Percentiles rank a stretch among this genome's conserved stretches.
Evolutionary conservation across 2,329 filamentous ascomycete species (phyloP).

Genomic region (Colletotrichum filicis): DNA sequence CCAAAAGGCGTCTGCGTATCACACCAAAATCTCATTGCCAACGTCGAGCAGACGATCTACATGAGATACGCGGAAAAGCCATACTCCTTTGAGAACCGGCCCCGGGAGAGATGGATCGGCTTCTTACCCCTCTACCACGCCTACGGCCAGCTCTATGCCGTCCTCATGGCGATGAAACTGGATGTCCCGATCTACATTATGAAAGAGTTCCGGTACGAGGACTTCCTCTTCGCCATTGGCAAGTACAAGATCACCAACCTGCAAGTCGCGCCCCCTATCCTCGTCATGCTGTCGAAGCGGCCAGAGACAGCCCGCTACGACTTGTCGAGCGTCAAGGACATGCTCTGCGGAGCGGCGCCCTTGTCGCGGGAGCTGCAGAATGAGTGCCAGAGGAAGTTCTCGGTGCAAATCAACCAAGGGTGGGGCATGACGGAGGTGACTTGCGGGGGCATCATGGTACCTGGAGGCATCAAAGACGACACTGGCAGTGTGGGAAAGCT

Average conservation of each 20-base stretch:
- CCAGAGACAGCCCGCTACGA: slow-evolving; percentile 62
- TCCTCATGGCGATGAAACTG: slow-evolving; percentile 56
- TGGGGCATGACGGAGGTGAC: slow-evolving; percentile 72
- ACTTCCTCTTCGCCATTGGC: slow-evolving; percentile 62
- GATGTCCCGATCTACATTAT: slow-evolving; percentile 65
- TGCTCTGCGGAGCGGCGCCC: slow-evolving; percentile 66
- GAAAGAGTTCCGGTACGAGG: slow-evolving; percentile 64
- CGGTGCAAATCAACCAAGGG: slow-evolving; percentile 58
- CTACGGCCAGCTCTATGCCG: slow-evolving; percentile 65
- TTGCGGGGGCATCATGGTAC: slow-evolving; percentile 54
- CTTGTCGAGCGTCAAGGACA: slow-evolving; percentile 58
- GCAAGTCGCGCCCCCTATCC: slow-evolving; percentile 66
- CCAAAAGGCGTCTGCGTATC: slow-evolving; percentile 63
- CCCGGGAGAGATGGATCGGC: slow-evolving; percentile 61
- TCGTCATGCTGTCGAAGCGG: slow-evolving; percentile 70
- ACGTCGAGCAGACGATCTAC: slow-evolving; percentile 60
- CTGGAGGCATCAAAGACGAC: slow-evolving; percentile 48
- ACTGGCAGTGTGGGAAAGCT: slow-evolving; percentile 63
- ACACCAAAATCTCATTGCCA: slow-evolving; percentile 61
- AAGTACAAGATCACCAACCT: slow-evolving; percentile 64
- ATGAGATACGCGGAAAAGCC: slow-evolving; percentile 53
- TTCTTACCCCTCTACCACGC: slow-evolving; percentile 76
- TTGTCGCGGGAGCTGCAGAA: slow-evolving; percentile 53
- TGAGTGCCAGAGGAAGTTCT: slow-evolving; percentile 56
- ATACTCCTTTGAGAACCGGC: slow-evolving; percentile 47